Conservation (phyloP, 164 flowering plant genomes). For the Litsea cubeba region DNA sequence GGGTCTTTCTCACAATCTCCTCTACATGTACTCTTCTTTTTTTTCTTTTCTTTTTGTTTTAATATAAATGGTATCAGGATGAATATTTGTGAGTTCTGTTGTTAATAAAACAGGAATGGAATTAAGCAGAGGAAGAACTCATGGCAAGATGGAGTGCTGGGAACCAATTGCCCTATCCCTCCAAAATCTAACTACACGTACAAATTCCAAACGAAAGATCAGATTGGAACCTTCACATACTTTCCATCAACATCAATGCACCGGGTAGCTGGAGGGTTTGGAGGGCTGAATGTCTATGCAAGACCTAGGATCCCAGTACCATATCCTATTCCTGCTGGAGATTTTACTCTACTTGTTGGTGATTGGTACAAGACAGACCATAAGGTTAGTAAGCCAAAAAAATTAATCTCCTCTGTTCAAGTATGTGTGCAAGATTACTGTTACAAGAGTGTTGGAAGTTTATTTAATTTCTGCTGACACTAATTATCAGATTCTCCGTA, state of each 20-base stretch:
- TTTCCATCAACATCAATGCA: constrained; percentile 74
- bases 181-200: constrained; percentile 69
- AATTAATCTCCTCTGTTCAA: not conserved
- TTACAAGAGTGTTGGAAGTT: not conserved
- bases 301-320: constrained; percentile 72
- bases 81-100: not conserved
- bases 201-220: constrained; percentile 74
- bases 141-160: constrained; percentile 93
- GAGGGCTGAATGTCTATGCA: constrained; percentile 49
- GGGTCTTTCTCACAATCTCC: too few relatives aligned
- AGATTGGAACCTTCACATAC: constrained; percentile 69
- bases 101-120: constrained; percentile 57
- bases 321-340: constrained; percentile 49
- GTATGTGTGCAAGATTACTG: not conserved
- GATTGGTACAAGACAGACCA: constrained; percentile 77
- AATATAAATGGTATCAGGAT: too few relatives aligned
- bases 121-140: constrained; percentile 83
- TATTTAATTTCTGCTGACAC: not conserved
- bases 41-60: too few relatives aligned
- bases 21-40: too few relatives aligned
- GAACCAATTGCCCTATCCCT: constrained; percentile 90
- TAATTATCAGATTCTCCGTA: not conserved
- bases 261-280: constrained; percentile 74
- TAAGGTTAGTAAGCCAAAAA: constrained; percentile 38
- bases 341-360: constrained; percentile 60